phyloP scores from a whole-genome alignment of 345 rosid species.

The Cardamine occulta region DNA sequence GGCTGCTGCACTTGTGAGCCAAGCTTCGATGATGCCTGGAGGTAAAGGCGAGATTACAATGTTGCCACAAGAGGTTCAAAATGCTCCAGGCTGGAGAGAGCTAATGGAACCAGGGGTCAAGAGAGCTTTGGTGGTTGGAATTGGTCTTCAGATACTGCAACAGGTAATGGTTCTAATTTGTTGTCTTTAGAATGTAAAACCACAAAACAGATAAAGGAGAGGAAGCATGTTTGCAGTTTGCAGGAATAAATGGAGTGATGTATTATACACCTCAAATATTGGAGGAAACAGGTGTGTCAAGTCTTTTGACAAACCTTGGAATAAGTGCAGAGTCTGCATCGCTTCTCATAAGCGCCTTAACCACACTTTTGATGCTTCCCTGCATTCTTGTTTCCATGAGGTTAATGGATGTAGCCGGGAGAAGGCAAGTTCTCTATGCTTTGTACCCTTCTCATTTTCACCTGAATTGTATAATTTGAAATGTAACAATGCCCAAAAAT shows the following conservation, averaged over 20 bases:
- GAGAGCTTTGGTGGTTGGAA: slow-evolving; percentile 76
- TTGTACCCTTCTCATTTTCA: not conserved
- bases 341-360: slow-evolving; percentile 74
- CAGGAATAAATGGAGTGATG: slow-evolving; percentile 86
- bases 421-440: slow-evolving; percentile 58
- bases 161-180: slow-evolving; percentile 52
- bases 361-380: slow-evolving; percentile 85
- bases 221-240: slow-evolving; percentile 55
- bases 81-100: slow-evolving; percentile 66
- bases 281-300: slow-evolving; percentile 76
- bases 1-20: slow-evolving; percentile 81
- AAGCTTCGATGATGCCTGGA: slow-evolving; percentile 63
- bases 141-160: slow-evolving; percentile 81
- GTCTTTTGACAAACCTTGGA: slow-evolving; percentile 69
- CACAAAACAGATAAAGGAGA: not conserved
- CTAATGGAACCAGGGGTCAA: slow-evolving; percentile 77
- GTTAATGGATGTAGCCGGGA: slow-evolving; percentile 82
- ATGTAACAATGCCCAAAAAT: slow-evolving; percentile 2
- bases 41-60: slow-evolving; percentile 52
- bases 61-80: slow-evolving; percentile 53
- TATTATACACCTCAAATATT: slow-evolving; percentile 93
- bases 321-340: slow-evolving; percentile 72
- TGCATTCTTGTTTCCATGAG: slow-evolving; percentile 80
- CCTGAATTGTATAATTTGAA: not conserved
- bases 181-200: not conserved